Conservation (phyloP, 768 basidiomycete genomes). For the Russula abietina region DNA sequence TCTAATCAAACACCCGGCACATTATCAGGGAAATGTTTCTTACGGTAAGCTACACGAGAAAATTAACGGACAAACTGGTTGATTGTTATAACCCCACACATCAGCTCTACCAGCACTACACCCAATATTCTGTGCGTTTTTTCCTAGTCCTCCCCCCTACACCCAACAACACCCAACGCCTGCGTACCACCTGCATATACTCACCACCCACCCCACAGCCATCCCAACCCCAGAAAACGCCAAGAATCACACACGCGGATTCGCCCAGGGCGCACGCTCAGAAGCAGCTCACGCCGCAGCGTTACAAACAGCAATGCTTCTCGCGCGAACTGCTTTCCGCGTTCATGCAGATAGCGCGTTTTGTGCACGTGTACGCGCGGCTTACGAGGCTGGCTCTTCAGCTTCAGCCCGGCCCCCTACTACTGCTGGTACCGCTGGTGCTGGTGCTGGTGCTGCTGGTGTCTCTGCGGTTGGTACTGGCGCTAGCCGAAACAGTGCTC, state of each 20-base stretch:
- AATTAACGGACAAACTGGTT: neutral
- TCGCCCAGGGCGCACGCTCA: slow-evolving; percentile 20
- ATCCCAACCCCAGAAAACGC: slow-evolving; percentile 16
- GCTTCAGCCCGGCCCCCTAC: no score
- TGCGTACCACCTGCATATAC: neutral
- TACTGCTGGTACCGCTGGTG: neutral
- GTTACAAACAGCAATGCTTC: slow-evolving; percentile 14
- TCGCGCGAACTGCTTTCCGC: slow-evolving; percentile 23
- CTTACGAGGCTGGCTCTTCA: slow-evolving; percentile 4
- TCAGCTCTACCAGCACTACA: slow-evolving; percentile 22
- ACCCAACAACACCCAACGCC: neutral
- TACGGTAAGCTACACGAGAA: slow-evolving; percentile 12
- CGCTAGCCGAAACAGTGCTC: no score
- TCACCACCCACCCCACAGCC: neutral
- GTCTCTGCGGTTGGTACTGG: neutral
- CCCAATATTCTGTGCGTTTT: slow-evolving; percentile 20
- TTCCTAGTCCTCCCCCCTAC: neutral
- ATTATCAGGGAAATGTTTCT: slow-evolving; percentile 22
- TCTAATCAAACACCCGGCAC: no score
- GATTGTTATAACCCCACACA: no score
- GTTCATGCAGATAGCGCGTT: slow-evolving; percentile 20
- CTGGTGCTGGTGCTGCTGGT: no score
- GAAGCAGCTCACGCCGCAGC: slow-evolving; percentile 20
- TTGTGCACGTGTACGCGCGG: slow-evolving; percentile 18
- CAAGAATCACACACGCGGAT: slow-evolving; percentile 21